Percentiles rank a stretch among this genome's conserved stretches.
These are phyloP conservation scores for Gossypium mustelinum DNA, from an alignment of 345 rosid genomes.

Conservation along the genomic window DNA sequence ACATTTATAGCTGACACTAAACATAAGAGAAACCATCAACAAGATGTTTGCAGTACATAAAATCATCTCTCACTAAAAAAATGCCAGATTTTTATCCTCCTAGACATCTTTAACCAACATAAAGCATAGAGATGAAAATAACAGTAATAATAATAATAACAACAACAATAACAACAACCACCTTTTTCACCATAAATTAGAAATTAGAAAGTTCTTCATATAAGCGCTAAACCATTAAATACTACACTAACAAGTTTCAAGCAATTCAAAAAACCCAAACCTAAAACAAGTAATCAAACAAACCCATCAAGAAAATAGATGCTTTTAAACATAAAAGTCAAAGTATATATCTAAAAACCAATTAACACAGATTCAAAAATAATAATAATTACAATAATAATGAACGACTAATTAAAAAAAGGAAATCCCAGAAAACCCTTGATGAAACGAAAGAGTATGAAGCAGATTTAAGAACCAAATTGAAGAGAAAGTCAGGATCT, in stretches of 20 bases:
- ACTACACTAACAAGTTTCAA: neutral
- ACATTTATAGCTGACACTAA: neutral
- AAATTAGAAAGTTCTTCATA: neutral
- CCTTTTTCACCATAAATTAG: neutral
- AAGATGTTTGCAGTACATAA: neutral
- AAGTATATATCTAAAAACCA: neutral
- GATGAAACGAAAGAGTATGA: neutral
- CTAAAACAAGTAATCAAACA: constrained; percentile 2
- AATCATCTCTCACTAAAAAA: neutral
- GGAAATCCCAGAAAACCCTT: neutral
- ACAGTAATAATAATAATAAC: too few species aligned
- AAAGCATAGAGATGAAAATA: neutral
- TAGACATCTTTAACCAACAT: neutral
- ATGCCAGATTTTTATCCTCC: neutral
- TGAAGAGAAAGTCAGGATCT: neutral
- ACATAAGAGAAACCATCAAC: neutral
- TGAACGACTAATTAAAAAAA: neutral
- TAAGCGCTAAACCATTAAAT: neutral
- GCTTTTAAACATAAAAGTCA: too few species aligned
- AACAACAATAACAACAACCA: too few species aligned
- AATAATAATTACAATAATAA: neutral
- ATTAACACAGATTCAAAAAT: neutral
- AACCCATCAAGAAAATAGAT: neutral
- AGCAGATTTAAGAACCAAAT: neutral
- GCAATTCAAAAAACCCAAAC: neutral